Percentiles rank a stretch among this genome's conserved stretches.
Conservation (phyloP, 345 rosid species). For the Stellera chamaejasme region DNA sequence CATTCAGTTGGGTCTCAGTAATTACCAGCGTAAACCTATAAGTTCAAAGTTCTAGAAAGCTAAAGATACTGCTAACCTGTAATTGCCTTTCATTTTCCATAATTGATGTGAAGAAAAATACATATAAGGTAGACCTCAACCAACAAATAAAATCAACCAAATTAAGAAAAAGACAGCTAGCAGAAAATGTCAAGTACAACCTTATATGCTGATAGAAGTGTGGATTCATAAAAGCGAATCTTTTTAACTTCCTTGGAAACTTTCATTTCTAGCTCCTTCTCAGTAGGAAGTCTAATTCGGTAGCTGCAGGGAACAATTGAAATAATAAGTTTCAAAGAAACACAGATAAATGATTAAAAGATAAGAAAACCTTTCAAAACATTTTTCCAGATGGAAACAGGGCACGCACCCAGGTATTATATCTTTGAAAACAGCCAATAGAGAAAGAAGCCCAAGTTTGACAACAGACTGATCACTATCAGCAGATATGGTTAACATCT, state of each 20-base stretch:
- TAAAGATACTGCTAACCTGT: too few species aligned
- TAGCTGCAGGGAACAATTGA: slow-evolving; percentile 39
- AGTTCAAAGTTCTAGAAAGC: too few species aligned
- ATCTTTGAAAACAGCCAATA: slow-evolving; percentile 89
- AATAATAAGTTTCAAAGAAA: neutral
- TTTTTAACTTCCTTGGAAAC: slow-evolving; percentile 92
- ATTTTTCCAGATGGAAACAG: slow-evolving; percentile 3
- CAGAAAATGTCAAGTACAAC: slow-evolving; percentile 23
- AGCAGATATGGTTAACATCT: slow-evolving; percentile 53
- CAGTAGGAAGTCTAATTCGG: slow-evolving; percentile 95
- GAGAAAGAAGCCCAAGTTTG: slow-evolving; percentile 65
- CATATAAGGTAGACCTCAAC: slow-evolving; percentile 7
- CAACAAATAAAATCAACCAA: neutral
- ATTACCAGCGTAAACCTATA: too few species aligned
- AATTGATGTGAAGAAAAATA: neutral
- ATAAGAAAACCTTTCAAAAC: neutral
- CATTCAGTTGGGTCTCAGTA: too few species aligned
- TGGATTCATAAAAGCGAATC: slow-evolving; percentile 79
- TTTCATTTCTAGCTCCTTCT: slow-evolving; percentile 95
- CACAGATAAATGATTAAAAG: neutral
- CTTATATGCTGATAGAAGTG: slow-evolving; percentile 75
- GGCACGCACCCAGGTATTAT: slow-evolving; percentile 79
- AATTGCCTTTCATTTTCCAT: too few species aligned
- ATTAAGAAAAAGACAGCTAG: neutral
- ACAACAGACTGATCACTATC: slow-evolving; percentile 54